phyloP scores from a whole-genome alignment of 306 rosid genomes.

The Abrus pulchellus region DNA sequence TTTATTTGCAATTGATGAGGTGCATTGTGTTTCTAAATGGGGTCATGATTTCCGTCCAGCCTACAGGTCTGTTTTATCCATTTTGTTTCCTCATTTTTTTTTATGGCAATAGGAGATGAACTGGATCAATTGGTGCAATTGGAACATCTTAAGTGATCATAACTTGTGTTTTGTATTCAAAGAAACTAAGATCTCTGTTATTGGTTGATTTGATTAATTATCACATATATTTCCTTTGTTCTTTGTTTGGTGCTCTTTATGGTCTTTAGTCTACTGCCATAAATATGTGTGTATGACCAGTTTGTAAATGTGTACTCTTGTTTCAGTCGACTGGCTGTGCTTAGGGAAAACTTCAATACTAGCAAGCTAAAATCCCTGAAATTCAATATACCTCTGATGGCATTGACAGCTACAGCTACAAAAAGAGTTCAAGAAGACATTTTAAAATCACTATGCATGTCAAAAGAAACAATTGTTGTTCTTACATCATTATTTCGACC shows the following conservation, averaged over 20 bases:
- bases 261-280: background rate
- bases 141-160: constrained; percentile 23
- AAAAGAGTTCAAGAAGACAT: constrained; percentile 79
- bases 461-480: constrained; percentile 76
- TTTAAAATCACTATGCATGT: constrained; percentile 73
- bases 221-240: constrained; percentile 16
- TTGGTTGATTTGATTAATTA: constrained; percentile 15
- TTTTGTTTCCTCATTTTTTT: background rate
- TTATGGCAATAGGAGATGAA: background rate
- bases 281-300: constrained; percentile 5
- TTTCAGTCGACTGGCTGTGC: constrained; percentile 78
- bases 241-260: background rate
- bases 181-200: constrained; percentile 24
- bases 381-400: constrained; percentile 88
- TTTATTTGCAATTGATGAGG: constrained; percentile 94
- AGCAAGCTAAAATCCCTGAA: constrained; percentile 67
- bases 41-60: constrained; percentile 97
- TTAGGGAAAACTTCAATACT: constrained; percentile 78
- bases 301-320: constrained; percentile 46
- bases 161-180: background rate
- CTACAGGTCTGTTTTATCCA: constrained; percentile 70
- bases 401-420: constrained; percentile 97
- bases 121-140: constrained; percentile 18
- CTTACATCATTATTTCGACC: constrained; percentile 88
- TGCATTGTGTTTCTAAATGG: constrained; percentile 97